Base-by-base conservation (phyloP, 768 basidiomycete species). In the Tephrocybe sp. region DNA sequence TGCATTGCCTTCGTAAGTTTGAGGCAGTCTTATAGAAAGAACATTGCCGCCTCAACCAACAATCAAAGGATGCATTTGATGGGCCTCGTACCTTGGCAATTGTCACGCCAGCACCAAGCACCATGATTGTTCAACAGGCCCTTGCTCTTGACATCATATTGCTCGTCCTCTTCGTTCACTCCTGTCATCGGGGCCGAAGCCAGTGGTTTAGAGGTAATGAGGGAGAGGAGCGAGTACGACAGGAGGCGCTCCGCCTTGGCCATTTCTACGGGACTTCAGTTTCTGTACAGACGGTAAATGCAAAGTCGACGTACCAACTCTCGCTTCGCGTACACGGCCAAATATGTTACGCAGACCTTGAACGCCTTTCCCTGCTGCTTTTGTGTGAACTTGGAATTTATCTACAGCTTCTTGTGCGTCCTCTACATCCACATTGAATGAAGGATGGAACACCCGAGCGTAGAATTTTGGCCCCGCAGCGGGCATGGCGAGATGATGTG, bases 41-140 rank as follows among this genome's bases (percentile, higher is more conserved):
- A 9, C 10, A 19, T 34, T 4, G 22, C 11, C 9, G 3, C 8
- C 24, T 13, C 13, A 3, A 41, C 18, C 21, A 21, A 5, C 4
- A 27, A 34, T 12, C 10, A 25, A 42, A 25, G 42, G 15, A 15
- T n/a, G 27, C 11, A 29, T 13, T 18, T 8, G 16, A 24, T 29
- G 12, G 41, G 16, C 6, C 12, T 42, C 69, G 12, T 57, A 88
- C 88, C 83, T 62, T 76, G 66, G 61, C 91, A 92, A 2, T 74
- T 75, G 45, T 93, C 88, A 21, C 83, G 75, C 90, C 91, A 94
- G 63, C 90, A 91, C 88, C 91, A 89, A 3, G 88, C 90, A 1
- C 88, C 85, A 21, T 88, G 79, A 8, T 73, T 71, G 54, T 91
- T 92, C 46, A 82, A 58, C 42, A 86, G 60, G 0, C 86, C 85